Conservation (phyloP, 108 stramenopile genomes). For the Cyclotella cryptica region DNA sequence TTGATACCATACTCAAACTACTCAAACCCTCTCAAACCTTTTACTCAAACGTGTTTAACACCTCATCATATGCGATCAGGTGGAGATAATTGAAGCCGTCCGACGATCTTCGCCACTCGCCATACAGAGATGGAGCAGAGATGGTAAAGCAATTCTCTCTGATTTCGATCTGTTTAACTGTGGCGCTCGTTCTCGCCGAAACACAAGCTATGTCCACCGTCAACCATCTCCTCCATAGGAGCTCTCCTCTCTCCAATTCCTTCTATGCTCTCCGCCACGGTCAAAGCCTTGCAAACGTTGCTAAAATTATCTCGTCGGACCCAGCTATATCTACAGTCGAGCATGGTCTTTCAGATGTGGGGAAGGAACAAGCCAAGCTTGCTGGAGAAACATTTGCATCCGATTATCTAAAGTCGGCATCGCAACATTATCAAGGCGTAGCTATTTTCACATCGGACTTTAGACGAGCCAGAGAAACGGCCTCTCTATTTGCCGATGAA, state of each 20-base stretch:
- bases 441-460: constrained; percentile 72
- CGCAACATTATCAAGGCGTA: constrained; percentile 35
- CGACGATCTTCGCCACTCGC: too few relatives aligned
- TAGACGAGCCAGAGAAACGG: constrained; percentile 76
- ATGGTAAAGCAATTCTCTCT: background rate
- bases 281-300: constrained; percentile 87
- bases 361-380: constrained; percentile 68
- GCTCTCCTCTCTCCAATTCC: constrained; percentile 17
- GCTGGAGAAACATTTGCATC: constrained; percentile 65
- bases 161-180: background rate
- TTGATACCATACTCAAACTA: too few relatives aligned
- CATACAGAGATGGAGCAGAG: background rate
- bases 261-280: constrained; percentile 89
- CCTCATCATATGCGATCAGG: too few relatives aligned
- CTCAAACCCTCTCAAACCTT: too few relatives aligned
- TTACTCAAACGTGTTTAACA: too few relatives aligned
- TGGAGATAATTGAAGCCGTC: too few relatives aligned
- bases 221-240: constrained; percentile 44
- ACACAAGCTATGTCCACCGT: constrained; percentile 1
- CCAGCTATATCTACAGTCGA: constrained; percentile 67
- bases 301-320: constrained; percentile 76
- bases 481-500: constrained; percentile 55
- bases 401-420: constrained; percentile 9
- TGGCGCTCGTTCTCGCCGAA: background rate
- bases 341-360: constrained; percentile 76